phyloP scores from a whole-genome alignment of 2,329 filamentous ascomycete species.

The Aspergillus flavus region DNA sequence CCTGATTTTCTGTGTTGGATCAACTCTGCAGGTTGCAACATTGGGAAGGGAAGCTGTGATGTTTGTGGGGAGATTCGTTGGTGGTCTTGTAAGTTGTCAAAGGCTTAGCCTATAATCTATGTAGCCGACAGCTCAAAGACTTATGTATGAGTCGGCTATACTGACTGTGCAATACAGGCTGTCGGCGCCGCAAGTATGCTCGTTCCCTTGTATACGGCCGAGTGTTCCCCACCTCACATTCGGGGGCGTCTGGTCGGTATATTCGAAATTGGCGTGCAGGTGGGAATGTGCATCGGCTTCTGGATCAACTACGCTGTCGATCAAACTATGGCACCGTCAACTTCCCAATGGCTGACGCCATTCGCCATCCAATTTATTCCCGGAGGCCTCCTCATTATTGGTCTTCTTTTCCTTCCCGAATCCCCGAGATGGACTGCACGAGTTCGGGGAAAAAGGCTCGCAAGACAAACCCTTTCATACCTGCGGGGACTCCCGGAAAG shows the following conservation, averaged over 20 bases:
- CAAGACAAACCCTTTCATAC: constrained; percentile 52
- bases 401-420: constrained; percentile 62
- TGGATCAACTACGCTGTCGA: constrained; percentile 57
- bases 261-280: constrained; percentile 59
- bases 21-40: not conserved
- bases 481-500: constrained; percentile 56
- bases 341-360: constrained; percentile 61
- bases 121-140: not conserved
- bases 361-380: constrained; percentile 65
- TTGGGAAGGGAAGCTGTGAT: constrained; percentile 18
- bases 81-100: not conserved
- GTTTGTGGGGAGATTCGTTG: not conserved
- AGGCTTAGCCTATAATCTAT: not conserved
- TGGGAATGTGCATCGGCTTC: constrained; percentile 41
- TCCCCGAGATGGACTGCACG: constrained; percentile 68
- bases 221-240: constrained; percentile 55
- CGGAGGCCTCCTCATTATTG: constrained; percentile 59
- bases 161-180: not conserved
- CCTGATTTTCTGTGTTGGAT: constrained; percentile 57
- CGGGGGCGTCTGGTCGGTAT: constrained; percentile 61
- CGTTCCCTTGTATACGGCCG: constrained; percentile 12
- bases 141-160: not conserved
- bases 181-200: constrained; percentile 14
- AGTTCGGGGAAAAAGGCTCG: constrained; percentile 65
- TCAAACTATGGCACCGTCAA: constrained; percentile 35